phyloP scores from a whole-genome alignment of 2,329 filamentous ascomycete genomes.

The Canariomyces notabilis region DNA sequence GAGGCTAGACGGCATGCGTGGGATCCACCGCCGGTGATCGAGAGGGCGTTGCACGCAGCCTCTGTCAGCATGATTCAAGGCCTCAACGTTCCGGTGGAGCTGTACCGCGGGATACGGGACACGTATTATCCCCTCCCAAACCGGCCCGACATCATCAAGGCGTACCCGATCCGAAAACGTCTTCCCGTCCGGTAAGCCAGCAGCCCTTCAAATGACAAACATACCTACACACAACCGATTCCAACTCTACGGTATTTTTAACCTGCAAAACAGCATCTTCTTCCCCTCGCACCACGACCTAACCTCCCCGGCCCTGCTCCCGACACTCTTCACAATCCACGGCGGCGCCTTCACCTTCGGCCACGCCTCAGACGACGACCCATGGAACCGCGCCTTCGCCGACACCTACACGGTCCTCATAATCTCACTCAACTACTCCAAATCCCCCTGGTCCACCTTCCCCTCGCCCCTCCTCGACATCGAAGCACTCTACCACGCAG shows the following conservation, averaged over 20 bases:
- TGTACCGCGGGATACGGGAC: constrained; percentile 24
- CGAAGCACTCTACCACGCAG: constrained; percentile 38
- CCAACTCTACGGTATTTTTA: too few species aligned
- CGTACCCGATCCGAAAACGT: constrained; percentile 29
- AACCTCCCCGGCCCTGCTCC: constrained; percentile 28
- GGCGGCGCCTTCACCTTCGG: constrained; percentile 47
- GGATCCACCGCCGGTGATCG: constrained; percentile 20
- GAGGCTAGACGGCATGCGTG: constrained; percentile 12
- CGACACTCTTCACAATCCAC: constrained; percentile 46
- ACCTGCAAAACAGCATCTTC: constrained; percentile 38
- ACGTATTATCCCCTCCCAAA: constrained; percentile 27
- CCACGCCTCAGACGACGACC: constrained; percentile 40
- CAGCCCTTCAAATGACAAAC: too few species aligned
- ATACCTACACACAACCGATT: too few species aligned
- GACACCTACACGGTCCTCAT: constrained; percentile 39
- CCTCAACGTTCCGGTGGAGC: constrained; percentile 18
- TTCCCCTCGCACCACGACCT: constrained; percentile 35
- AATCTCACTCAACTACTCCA: constrained; percentile 45
- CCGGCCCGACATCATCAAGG: constrained; percentile 32
- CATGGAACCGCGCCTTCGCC: constrained; percentile 41
- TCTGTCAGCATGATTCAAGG: constrained; percentile 23
- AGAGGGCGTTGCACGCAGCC: constrained; percentile 19
- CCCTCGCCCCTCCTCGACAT: constrained; percentile 42
- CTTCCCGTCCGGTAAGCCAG: constrained; percentile 31
- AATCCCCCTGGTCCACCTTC: constrained; percentile 42